Evolutionary conservation across 257 asterid species (phyloP).

Genomic region (Solanum chiquidenum): DNA sequence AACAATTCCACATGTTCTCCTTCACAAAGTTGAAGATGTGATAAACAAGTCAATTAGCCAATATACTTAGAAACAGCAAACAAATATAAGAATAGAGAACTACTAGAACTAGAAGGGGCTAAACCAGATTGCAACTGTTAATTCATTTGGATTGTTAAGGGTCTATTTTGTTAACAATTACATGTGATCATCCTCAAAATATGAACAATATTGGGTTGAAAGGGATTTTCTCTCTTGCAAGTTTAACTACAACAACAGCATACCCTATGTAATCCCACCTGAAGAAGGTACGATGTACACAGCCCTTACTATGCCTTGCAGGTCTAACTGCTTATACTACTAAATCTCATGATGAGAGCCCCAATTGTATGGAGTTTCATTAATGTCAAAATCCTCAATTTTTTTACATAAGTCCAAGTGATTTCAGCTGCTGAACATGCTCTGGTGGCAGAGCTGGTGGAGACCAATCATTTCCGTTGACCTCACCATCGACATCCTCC

Average conservation of each 20-base stretch:
- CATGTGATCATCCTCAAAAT: conserved; percentile 6
- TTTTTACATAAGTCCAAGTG: conserved; percentile 75
- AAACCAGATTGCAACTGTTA: neutral
- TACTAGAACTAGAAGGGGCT: neutral
- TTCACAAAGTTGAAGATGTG: neutral
- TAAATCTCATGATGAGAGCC: neutral
- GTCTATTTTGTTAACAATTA: neutral
- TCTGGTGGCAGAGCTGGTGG: conserved; percentile 80
- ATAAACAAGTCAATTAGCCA: neutral
- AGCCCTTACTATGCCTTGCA: neutral
- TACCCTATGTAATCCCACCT: neutral
- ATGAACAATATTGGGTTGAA: conserved; percentile 13
- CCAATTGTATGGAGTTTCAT: neutral
- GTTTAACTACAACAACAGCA: neutral
- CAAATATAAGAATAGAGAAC: neutral
- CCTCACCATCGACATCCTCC: conserved; percentile 89
- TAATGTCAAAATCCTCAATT: neutral
- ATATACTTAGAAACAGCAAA: neutral
- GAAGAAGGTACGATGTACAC: neutral
- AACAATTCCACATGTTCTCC: neutral
- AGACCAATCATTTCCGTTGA: conserved; percentile 68
- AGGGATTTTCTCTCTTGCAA: neutral
- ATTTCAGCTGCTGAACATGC: conserved; percentile 84
- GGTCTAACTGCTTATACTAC: neutral
- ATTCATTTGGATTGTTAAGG: neutral